Evolutionary conservation across 768 basidiomycete species (phyloP), one percentile per base, ranked within the genome.

Genomic region (Nidularia pulvinata): DNA sequence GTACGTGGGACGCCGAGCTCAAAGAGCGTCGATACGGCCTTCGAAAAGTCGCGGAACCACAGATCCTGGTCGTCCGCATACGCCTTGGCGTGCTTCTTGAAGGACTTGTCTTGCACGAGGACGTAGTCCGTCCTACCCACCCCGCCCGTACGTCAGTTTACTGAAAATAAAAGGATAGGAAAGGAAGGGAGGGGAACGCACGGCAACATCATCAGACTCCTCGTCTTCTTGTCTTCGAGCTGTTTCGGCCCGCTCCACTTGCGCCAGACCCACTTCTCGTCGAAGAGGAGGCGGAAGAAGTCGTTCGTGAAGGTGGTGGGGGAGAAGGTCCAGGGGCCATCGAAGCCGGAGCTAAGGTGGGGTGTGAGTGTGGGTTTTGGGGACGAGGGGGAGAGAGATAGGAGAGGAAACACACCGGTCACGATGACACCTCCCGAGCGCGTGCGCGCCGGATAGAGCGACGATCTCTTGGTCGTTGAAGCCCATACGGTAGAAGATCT

Each of bases 391-490:
- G 25, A 30, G 25, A 30, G 25, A 30, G 25, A 4, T 30, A 30
- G 25, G 25, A 30, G 25, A 30, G 25, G 25, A 30, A 3, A 30
- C 25, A 30, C 25, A 30, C 25, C 25, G 84, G 70, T 91, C 82
- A 53, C 77, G 54, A 78, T 99, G 96, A 81, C 94, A 96, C 66
- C 96, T 91, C 22, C 97, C 96, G 45, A 99, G 85, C 54, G 94
- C 95, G 65, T 99, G 96, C 36, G 93, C 95, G 57, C 96, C 96
- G 22, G 84, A 84, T 59, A 98, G 89, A 52, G 93, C 93, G 55
- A 97, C 95, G 48, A 98, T 98, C 74, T 98, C 96, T 71, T 92
- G 93, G 72, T 99, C 96, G 66, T 94, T 89, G 80, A 98, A 95
- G 50, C 90, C 93, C 93, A 95, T 95, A 64, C 93, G 89, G 73